Base-by-base conservation (phyloP, 768 basidiomycete genomes). In the Pleurotus pulmonarius region DNA sequence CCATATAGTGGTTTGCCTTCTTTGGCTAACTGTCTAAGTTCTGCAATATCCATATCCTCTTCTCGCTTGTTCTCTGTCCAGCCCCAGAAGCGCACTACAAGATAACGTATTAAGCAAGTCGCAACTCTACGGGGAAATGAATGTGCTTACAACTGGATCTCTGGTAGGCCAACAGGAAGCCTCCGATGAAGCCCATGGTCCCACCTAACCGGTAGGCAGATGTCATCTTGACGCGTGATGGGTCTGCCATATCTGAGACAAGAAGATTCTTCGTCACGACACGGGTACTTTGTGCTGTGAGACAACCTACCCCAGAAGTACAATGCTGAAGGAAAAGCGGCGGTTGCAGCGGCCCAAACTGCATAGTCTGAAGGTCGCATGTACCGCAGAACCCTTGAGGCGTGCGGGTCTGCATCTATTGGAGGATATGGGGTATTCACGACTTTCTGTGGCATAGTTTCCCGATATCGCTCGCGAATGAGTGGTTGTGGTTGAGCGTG, bases 391-490 rank as follows among this genome's bases (percentile, higher is more conserved):
- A 99, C 96, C 29, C 96, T 84, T 29, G 75, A 75, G 12, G 86
- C 86, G 76, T 97, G 90, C 8, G 96, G 96, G 77, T 98, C 96
- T 0, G 85, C 78, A 73, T 98, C 96, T 74, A 98, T 90, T 72
- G 96, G 86, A 47, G 94, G 94, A 75, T 85, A 96, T 22, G 86
- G 85, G 40, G 88, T 84, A 65, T 75, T 68, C 55, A 78, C 70
- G 57, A 75, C 67, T 67, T 79, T 80, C 59, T 71, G 68, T 49
- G 83, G 80, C 81, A 82, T 81, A 59, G 69, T 73, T 34, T 40
- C 63, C 60, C 52, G 49, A 13, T 25, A 13, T 56, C 29, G 29
- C 29, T 34, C 29, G 9, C 9, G 1, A 20, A 20, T 3, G 20
- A 20, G 20, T 34, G 29, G 8, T 34, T 34, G 4, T 34, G 29